Conservation (phyloP, 2,329 filamentous ascomycete species). For the Simplicillium sp. region DNA sequence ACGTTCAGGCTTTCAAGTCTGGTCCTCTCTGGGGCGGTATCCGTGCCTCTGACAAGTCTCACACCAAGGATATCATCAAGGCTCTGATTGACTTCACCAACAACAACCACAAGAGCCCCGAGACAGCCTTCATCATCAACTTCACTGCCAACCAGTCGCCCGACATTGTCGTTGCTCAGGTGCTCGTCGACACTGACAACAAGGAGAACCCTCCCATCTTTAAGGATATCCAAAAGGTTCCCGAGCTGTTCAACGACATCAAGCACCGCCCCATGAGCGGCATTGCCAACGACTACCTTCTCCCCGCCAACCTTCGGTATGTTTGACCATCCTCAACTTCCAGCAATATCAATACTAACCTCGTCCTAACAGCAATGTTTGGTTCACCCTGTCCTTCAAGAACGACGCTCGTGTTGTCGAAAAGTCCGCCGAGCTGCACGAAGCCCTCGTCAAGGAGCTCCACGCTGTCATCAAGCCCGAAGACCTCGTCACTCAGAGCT, state of each 20-base stretch:
- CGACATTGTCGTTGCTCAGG: constrained; percentile 10
- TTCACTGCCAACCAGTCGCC: constrained; percentile 8
- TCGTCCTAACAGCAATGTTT: not conserved
- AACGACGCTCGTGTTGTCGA: constrained; percentile 9
- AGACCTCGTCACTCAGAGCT: constrained; percentile 7
- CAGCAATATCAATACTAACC: not conserved
- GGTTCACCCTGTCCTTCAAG: constrained; percentile 8
- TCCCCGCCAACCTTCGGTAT: constrained; percentile 3
- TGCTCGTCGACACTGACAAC: constrained; percentile 7
- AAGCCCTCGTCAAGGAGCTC: constrained; percentile 4
- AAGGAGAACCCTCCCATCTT: not conserved
- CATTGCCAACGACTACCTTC: constrained; percentile 6
- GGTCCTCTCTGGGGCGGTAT: constrained; percentile 2
- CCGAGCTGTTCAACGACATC: constrained; percentile 4
- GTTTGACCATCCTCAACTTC: not conserved
- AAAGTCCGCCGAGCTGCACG: constrained; percentile 8
- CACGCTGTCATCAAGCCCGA: not conserved
- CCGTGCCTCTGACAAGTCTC: constrained; percentile 8
- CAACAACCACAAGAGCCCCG: constrained; percentile 10
- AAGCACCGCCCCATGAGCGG: constrained; percentile 4
- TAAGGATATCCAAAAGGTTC: constrained; percentile 2
- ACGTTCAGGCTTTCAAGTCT: constrained; percentile 20
- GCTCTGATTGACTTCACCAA: constrained; percentile 9
- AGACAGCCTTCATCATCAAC: constrained; percentile 11
- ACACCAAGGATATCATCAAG: constrained; percentile 6